These are phyloP conservation scores for Scutellaria minor DNA, from an alignment of 257 asterid genomes.

Conservation along the genomic window DNA sequence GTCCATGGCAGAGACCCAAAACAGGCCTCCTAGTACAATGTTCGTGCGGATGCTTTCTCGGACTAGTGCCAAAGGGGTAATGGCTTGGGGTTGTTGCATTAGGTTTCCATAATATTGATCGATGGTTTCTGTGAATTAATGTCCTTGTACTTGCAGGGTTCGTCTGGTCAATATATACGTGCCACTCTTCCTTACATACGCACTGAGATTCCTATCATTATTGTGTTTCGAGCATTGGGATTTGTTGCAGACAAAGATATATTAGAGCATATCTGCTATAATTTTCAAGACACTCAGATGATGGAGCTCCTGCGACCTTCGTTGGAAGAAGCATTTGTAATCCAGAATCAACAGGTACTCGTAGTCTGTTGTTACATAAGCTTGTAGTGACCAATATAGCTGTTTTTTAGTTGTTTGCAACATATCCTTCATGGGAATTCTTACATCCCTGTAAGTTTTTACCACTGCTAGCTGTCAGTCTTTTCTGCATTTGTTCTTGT, in stretches of 20 bases:
- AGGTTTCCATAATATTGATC: slow-evolving; percentile 2
- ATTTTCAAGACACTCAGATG: slow-evolving; percentile 92
- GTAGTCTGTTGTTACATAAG: slow-evolving; percentile 10
- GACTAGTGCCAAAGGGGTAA: slow-evolving; percentile 98
- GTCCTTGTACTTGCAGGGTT: slow-evolving; percentile 64
- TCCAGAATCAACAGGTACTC: slow-evolving; percentile 92
- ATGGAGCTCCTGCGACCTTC: slow-evolving; percentile 98
- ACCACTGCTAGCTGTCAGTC: not conserved
- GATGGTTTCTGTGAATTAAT: slow-evolving; percentile 1
- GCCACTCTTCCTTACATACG: slow-evolving; percentile 97
- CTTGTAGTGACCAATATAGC: not conserved
- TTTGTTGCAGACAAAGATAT: slow-evolving; percentile 98
- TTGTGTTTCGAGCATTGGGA: slow-evolving; percentile 92
- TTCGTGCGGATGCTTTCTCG: slow-evolving; percentile 98
- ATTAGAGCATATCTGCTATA: slow-evolving; percentile 91
- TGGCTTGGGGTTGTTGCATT: slow-evolving; percentile 26
- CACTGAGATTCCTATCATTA: slow-evolving; percentile 92
- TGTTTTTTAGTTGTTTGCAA: not conserved
- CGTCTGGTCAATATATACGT: slow-evolving; percentile 95
- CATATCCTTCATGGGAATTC: not conserved
- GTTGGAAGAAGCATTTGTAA: slow-evolving; percentile 96
- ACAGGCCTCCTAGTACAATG: slow-evolving; percentile 97
- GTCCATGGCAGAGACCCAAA: slow-evolving; percentile 96
- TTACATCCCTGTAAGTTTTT: not conserved
- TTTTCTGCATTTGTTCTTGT: slow-evolving; percentile 17